These are phyloP conservation scores for Chrysoporthe deuterocubensis DNA, from an alignment of 2,329 filamentous ascomycete genomes.

Conservation along the genomic window DNA sequence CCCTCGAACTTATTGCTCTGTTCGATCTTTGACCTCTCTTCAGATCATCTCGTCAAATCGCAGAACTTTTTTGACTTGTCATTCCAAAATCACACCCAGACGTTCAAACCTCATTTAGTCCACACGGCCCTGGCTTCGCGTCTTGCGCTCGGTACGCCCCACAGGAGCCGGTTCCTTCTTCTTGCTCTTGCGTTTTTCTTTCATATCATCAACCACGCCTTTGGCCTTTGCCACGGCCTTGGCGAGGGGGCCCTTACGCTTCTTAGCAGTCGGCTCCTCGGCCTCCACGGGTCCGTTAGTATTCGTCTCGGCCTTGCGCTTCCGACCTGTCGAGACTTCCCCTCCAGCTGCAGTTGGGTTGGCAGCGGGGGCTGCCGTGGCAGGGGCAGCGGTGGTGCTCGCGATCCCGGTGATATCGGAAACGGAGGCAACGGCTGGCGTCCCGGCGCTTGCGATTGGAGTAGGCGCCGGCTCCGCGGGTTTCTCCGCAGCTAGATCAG, in stretches of 20 bases:
- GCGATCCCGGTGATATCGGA: not conserved
- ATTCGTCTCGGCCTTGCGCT: conserved; percentile 33
- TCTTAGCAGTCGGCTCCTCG: conserved; percentile 26
- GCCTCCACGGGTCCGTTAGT: conserved; percentile 8
- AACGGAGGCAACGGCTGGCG: not conserved
- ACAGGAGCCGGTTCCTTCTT: conserved; percentile 37
- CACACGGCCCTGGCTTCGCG: conserved; percentile 42
- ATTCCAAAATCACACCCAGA: not conserved
- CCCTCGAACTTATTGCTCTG: conserved; percentile 2
- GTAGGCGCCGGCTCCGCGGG: conserved; percentile 10
- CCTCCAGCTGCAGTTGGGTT: conserved; percentile 5
- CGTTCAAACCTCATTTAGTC: conserved; percentile 1
- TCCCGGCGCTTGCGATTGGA: not conserved
- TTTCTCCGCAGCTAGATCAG: conserved; percentile 12
- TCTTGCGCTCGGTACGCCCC: conserved; percentile 44
- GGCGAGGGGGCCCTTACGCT: conserved; percentile 24
- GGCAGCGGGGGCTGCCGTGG: conserved; percentile 9
- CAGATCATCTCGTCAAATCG: not conserved
- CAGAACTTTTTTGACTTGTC: not conserved
- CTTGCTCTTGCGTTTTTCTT: conserved; percentile 31
- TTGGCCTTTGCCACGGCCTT: conserved; percentile 29
- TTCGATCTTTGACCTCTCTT: not conserved
- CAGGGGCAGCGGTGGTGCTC: conserved; percentile 10
- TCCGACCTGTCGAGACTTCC: conserved; percentile 28
- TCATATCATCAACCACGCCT: conserved; percentile 24